Conservation (phyloP, 1,284 basidiomycete species). For the Ceratobasidium sp. region DNA sequence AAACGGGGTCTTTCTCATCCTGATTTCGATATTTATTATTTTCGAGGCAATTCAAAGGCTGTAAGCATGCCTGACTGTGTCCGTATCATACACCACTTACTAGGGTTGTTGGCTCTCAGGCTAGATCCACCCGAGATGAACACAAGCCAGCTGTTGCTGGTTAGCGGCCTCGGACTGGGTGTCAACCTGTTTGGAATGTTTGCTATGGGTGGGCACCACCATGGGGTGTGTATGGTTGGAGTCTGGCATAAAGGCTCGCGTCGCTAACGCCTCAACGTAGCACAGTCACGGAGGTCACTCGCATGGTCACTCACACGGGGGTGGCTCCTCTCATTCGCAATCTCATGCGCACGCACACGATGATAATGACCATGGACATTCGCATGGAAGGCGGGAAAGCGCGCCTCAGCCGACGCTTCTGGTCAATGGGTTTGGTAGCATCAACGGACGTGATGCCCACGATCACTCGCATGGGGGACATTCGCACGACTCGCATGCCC, state of each 20-base stretch:
- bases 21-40: constrained; percentile 98
- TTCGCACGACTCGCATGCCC: constrained; percentile 40
- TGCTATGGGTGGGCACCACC: constrained; percentile 95
- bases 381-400: constrained; percentile 44
- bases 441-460: constrained; percentile 41
- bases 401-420: constrained; percentile 25
- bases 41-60: constrained; percentile 97
- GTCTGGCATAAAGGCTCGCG: neutral
- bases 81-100: neutral
- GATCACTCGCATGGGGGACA: constrained; percentile 42
- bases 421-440: constrained; percentile 13
- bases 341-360: constrained; percentile 48
- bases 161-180: constrained; percentile 85
- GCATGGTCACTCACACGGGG: constrained; percentile 42
- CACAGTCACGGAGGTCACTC: constrained; percentile 50
- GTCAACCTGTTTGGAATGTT: constrained; percentile 99
- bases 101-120: constrained; percentile 51
- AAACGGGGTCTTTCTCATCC: constrained; percentile 94
- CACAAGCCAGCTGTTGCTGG: constrained; percentile 88
- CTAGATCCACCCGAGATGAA: constrained; percentile 98
- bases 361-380: constrained; percentile 45
- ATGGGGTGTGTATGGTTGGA: constrained; percentile 64
- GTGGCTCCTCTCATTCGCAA: constrained; percentile 51
- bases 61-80: constrained; percentile 56
- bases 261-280: neutral